A percentile compares a stretch with the other conserved stretches of the same genome.
These are phyloP conservation scores for Crithidia acanthocephali DNA, from an alignment of 208 protist species.

Conservation along the genomic window DNA sequence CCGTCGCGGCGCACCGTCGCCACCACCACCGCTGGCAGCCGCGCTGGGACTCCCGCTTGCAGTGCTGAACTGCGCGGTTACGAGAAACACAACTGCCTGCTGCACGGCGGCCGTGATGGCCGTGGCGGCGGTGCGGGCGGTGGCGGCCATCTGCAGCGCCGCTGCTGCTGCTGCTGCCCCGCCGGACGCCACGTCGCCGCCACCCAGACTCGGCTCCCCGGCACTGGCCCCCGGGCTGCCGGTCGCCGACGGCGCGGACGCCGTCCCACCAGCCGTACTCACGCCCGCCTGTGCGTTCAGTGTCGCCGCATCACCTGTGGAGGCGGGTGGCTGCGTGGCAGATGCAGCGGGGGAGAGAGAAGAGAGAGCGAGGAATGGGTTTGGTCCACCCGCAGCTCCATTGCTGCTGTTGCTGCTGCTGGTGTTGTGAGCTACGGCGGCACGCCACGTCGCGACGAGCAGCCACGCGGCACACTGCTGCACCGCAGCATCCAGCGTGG, in stretches of 20 bases:
- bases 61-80: not conserved
- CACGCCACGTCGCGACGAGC: slow-evolving; percentile 26
- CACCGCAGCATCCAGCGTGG: slow-evolving; percentile 44
- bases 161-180: not conserved
- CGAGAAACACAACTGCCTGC: slow-evolving; percentile 12
- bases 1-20: not conserved
- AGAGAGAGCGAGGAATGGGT: not conserved
- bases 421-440: slow-evolving; percentile 16
- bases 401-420: slow-evolving; percentile 9
- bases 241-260: too few relatives aligned
- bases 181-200: not conserved
- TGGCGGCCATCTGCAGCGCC: slow-evolving; percentile 13
- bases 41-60: not conserved
- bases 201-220: not conserved
- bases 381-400: too few relatives aligned
- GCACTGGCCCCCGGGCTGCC: not conserved
- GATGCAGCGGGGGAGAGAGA: not conserved
- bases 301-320: not conserved
- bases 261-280: not conserved
- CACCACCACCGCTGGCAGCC: not conserved
- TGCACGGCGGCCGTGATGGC: slow-evolving; percentile 14
- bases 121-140: slow-evolving; percentile 10
- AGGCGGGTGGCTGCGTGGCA: not conserved
- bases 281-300: not conserved
- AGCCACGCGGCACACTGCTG: slow-evolving; percentile 38